Percentiles rank a stretch among this genome's conserved stretches.
Conservation (phyloP, 345 rosid genomes). For the Pistacia vera region DNA sequence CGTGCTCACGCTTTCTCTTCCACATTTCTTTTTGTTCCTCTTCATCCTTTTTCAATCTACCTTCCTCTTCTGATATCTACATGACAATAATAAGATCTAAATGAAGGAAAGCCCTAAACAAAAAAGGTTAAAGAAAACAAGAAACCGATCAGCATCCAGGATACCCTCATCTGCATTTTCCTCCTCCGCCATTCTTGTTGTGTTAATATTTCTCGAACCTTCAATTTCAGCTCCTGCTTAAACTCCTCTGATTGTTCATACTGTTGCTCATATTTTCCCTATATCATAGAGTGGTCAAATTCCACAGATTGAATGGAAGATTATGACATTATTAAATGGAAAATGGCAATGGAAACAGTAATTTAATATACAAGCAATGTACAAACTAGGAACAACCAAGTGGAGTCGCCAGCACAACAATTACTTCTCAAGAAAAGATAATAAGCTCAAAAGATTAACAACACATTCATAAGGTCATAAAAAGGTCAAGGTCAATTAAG, state of each 20-base stretch:
- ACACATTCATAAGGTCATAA: neutral
- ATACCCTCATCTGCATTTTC: slow-evolving; percentile 98
- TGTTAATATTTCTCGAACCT: slow-evolving; percentile 87
- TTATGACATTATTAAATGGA: neutral
- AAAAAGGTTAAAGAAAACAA: slow-evolving; percentile 1
- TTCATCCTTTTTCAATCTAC: slow-evolving; percentile 96
- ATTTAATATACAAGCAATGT: neutral
- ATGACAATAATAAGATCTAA: slow-evolving; percentile 10
- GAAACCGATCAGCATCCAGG: slow-evolving; percentile 24
- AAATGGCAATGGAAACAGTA: neutral
- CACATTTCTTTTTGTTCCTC: slow-evolving; percentile 94
- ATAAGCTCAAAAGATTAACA: neutral
- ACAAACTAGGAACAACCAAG: neutral
- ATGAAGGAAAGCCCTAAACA: neutral
- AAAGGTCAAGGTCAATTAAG: neutral
- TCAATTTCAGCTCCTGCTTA: slow-evolving; percentile 75
- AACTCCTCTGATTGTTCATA: slow-evolving; percentile 78
- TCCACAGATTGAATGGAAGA: neutral
- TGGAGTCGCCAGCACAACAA: neutral
- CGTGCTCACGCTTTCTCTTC: slow-evolving; percentile 98
- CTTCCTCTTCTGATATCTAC: slow-evolving; percentile 98
- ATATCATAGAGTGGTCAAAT: slow-evolving; percentile 19
- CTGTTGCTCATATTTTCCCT: slow-evolving; percentile 89
- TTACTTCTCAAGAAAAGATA: neutral
- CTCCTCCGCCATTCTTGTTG: slow-evolving; percentile 99